Evolutionary conservation across 2,329 filamentous ascomycete genomes (phyloP).

Genomic region (Bertia moriformis): DNA sequence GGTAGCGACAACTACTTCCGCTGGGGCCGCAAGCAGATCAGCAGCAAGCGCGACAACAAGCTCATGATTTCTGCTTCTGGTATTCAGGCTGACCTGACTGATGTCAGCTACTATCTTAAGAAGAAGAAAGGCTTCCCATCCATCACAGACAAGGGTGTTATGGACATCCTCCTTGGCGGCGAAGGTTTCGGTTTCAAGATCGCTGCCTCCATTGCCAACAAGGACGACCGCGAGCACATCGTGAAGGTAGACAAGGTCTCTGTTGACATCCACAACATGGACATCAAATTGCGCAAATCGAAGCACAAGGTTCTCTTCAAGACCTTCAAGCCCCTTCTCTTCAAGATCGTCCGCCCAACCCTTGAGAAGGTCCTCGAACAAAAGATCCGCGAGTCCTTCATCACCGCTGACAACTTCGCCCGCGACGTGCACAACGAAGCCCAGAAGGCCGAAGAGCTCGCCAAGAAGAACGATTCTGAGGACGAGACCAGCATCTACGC

Average conservation of each 20-base stretch:
- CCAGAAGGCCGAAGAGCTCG: constrained; percentile 16
- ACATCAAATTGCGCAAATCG: constrained; percentile 84
- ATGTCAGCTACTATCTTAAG: constrained; percentile 90
- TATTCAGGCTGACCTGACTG: constrained; percentile 76
- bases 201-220: constrained; percentile 68
- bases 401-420: constrained; percentile 59
- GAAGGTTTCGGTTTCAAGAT: constrained; percentile 85
- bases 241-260: constrained; percentile 88
- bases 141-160: constrained; percentile 73
- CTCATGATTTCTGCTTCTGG: constrained; percentile 75
- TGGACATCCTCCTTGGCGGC: constrained; percentile 77
- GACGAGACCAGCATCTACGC: constrained; percentile 71
- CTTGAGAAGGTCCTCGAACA: constrained; percentile 81
- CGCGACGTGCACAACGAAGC: constrained; percentile 47
- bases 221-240: constrained; percentile 64
- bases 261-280: constrained; percentile 67
- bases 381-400: constrained; percentile 71
- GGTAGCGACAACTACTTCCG: constrained; percentile 87
- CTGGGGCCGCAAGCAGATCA: constrained; percentile 79
- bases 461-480: constrained; percentile 40
- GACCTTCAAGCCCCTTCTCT: constrained; percentile 72
- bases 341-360: constrained; percentile 70
- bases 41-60: constrained; percentile 70
- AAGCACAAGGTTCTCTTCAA: constrained; percentile 84
- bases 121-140: constrained; percentile 86